These are phyloP conservation scores for Leucaena leucocephala DNA, from an alignment of 306 rosid genomes.

Conservation along the genomic window DNA sequence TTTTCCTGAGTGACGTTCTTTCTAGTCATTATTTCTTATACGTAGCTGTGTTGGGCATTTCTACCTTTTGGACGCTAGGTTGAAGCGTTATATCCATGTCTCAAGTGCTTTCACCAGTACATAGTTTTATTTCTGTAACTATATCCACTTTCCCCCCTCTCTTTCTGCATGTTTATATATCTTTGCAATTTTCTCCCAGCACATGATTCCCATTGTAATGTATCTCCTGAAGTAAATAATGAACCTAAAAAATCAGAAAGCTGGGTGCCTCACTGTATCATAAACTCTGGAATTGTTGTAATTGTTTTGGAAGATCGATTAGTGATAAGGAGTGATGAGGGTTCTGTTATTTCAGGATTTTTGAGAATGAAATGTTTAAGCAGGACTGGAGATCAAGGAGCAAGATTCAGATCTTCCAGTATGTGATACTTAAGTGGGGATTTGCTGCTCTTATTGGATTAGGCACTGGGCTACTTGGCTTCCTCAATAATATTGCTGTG, in stretches of 20 bases:
- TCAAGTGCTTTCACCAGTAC: background rate
- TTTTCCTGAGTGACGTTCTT: background rate
- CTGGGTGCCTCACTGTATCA: no score
- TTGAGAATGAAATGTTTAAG: slow-evolving; percentile 78
- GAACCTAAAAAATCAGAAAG: background rate
- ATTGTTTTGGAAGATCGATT: slow-evolving; percentile 1
- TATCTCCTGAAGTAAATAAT: background rate
- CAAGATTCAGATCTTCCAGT: slow-evolving; percentile 68
- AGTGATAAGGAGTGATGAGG: slow-evolving; percentile 11
- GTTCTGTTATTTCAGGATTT: slow-evolving; percentile 60
- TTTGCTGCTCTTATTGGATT: slow-evolving; percentile 84
- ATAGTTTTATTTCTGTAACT: background rate
- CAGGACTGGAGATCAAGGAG: slow-evolving; percentile 90
- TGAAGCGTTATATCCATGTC: background rate
- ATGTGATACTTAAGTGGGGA: slow-evolving; percentile 80
- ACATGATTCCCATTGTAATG: background rate
- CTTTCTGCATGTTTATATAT: slow-evolving; percentile 2
- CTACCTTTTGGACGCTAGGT: background rate
- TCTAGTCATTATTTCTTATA: background rate
- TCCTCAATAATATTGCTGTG: slow-evolving; percentile 75
- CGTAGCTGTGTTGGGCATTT: background rate
- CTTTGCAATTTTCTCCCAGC: background rate
- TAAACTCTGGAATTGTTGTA: slow-evolving; percentile 8
- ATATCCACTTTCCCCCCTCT: background rate
- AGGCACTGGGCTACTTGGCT: slow-evolving; percentile 79